Evolutionary conservation across 768 basidiomycete genomes (phyloP), one percentile per base, ranked within the genome.

Genomic region (Russula abietina): DNA sequence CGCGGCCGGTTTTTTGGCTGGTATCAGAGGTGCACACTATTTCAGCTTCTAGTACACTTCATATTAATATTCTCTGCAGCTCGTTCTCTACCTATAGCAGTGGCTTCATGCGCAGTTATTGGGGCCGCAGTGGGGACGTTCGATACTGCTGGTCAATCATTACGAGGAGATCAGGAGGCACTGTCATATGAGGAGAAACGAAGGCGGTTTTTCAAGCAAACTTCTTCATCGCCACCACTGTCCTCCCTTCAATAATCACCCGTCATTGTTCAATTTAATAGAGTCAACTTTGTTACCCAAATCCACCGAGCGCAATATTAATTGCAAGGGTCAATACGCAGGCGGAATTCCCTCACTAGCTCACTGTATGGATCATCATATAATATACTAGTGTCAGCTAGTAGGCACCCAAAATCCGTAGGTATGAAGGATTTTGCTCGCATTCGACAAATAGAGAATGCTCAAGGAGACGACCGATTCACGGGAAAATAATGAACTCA

Each of bases 1-100:
- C 76, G 93, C 93, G 53, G 93, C 93, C 56, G 94, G 94, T 51
- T 93, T 96, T 76, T 76, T 96, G 65, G 91, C 91, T 33, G 94
- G 94, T 57, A 75, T 95, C 60, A 82, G 91, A 78, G 81, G 91
- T 93, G 69, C 45, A 82, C 75, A 12, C 48, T 36, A 55, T 59
- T 55, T 19, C 49, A 33, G 17, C 63, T 24, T 26, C 32, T 32
- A 36, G 24, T 45, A 24, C 43, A 8, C 59, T 39, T 54, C 63
- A 56, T 58, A 24, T 39, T 24, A 14, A 48, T 28, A 66, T 71
- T 38, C 66, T 2, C 60, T 69, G 22, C 67, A 95, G 93, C 84
- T 57, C 88, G 89, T 64, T 97, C 93, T 36, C 69, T 96, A 67
- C 93, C 93, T 7, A 77, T 87, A 71, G 93, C 89, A 33, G 69